Conservation (phyloP, 2,329 filamentous ascomycete genomes). For the Rutstroemia sp. region DNA sequence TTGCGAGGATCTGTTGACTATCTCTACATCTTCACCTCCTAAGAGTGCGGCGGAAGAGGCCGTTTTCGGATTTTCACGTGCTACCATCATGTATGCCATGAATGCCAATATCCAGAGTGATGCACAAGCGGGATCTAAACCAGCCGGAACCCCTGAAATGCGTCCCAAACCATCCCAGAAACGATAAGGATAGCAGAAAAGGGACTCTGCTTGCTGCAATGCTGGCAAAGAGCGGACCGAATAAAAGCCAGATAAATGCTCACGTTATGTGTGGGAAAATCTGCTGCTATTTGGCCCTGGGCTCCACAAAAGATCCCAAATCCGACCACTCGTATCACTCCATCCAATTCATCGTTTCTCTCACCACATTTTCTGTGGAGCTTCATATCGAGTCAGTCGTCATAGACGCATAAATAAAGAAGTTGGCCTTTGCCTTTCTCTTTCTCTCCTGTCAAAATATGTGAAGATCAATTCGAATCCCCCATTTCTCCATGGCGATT, state of each 20-base stretch:
- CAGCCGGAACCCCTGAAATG: too few relatives aligned
- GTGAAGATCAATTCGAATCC: neutral
- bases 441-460: neutral
- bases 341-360: constrained; percentile 3
- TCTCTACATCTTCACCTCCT: neutral
- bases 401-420: constrained; percentile 6
- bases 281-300: neutral
- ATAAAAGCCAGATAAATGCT: neutral
- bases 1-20: neutral
- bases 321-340: constrained; percentile 4
- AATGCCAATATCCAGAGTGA: neutral
- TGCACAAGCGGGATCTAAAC: too few relatives aligned
- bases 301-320: neutral
- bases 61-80: neutral
- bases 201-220: neutral
- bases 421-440: neutral
- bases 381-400: constrained; percentile 6
- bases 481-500: neutral
- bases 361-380: constrained; percentile 7
- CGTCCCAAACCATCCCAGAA: neutral
- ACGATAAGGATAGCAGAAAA: neutral
- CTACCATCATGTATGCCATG: neutral
- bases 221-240: neutral
- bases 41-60: neutral
- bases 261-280: too few relatives aligned